Conservation (phyloP, 169 alveolate genomes). For the Plasmodium malariae region DNA sequence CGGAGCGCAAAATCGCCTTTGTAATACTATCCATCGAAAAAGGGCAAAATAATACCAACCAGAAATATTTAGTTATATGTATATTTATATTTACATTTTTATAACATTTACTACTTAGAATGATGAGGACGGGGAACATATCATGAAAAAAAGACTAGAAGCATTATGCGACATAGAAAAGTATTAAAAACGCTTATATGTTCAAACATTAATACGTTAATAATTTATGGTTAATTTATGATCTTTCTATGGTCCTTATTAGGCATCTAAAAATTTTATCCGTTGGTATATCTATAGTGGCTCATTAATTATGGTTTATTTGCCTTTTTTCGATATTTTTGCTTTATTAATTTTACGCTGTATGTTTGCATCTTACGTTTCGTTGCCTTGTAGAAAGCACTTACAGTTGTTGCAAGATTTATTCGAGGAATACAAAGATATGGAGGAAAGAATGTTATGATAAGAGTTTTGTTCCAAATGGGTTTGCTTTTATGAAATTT, state of each 20-base stretch:
- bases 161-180: conserved; percentile 68
- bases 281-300: too few relatives aligned
- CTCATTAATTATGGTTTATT: too few relatives aligned
- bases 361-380: neutral
- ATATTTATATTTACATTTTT: neutral
- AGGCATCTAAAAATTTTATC: too few relatives aligned
- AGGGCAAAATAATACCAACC: neutral
- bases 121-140: conserved; percentile 1
- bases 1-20: neutral
- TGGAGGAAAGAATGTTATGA: conserved; percentile 41
- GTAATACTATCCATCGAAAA: conserved; percentile 5
- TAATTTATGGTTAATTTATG: too few relatives aligned
- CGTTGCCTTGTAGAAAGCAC: conserved; percentile 28
- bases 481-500: neutral
- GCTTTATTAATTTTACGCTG: too few relatives aligned
- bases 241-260: too few relatives aligned
- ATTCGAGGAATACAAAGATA: conserved; percentile 49
- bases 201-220: too few relatives aligned
- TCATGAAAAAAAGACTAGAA: conserved; percentile 40
- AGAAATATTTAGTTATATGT: too few relatives aligned
- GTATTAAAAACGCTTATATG: too few relatives aligned
- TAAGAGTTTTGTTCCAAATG: neutral
- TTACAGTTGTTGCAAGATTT: conserved; percentile 24
- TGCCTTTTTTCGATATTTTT: too few relatives aligned
- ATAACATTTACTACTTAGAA: conserved; percentile 4